Evolutionary conservation across 108 stramenopile species (phyloP).

Genomic region (Pseudonitzschia delicatissima): DNA sequence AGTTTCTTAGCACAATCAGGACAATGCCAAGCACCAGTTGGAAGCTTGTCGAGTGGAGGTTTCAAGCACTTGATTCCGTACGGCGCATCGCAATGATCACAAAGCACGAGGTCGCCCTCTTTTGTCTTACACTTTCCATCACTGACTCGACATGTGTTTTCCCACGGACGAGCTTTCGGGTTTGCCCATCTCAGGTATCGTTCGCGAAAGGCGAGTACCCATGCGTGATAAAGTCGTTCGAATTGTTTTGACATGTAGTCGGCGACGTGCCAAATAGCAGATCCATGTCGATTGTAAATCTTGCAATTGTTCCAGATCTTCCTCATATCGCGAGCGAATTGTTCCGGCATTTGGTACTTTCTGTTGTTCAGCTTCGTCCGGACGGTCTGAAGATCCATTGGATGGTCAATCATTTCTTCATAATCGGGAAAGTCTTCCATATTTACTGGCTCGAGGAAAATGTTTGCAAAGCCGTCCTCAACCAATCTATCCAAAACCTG

Average conservation of each 20-base stretch:
- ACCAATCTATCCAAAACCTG: constrained; percentile 72
- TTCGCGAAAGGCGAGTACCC: constrained; percentile 85
- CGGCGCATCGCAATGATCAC: constrained; percentile 90
- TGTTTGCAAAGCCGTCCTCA: constrained; percentile 69
- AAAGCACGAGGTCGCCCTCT: constrained; percentile 68
- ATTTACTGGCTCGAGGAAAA: constrained; percentile 89
- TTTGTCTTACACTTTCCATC: constrained; percentile 71
- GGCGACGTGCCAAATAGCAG: constrained; percentile 90
- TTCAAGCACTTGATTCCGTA: constrained; percentile 70
- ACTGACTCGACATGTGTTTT: constrained; percentile 66
- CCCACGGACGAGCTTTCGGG: constrained; percentile 87
- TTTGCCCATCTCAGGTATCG: constrained; percentile 82
- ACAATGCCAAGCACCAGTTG: constrained; percentile 85
- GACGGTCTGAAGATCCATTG: constrained; percentile 91
- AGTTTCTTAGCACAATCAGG: constrained; percentile 78
- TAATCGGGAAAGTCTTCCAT: constrained; percentile 76
- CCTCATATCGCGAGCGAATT: constrained; percentile 84
- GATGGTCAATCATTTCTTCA: constrained; percentile 71
- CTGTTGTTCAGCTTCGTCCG: constrained; percentile 51
- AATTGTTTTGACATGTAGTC: constrained; percentile 93
- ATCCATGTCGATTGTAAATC: constrained; percentile 86
- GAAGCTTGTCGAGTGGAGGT: constrained; percentile 70
- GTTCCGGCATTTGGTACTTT: constrained; percentile 73
- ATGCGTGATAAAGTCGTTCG: constrained; percentile 87
- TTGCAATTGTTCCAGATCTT: constrained; percentile 92